phyloP scores from a whole-genome alignment of 495 filamentous ascomycete species.

The Penicillium bovifimosum region DNA sequence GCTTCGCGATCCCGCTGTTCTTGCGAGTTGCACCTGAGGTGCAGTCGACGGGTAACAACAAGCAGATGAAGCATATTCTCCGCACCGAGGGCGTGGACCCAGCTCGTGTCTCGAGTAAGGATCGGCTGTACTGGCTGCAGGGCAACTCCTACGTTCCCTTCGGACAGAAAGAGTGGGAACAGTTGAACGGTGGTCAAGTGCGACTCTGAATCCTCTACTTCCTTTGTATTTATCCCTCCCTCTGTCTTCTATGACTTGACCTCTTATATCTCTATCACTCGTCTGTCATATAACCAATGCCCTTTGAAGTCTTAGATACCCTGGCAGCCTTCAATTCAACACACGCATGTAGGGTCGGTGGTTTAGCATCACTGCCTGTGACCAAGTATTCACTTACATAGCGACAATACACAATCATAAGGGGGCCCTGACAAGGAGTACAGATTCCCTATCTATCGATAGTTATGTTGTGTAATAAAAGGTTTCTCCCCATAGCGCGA shows the following conservation, averaged over 20 bases:
- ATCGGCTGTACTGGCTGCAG: conserved; percentile 66
- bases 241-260: not conserved
- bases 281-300: not conserved
- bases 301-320: not conserved
- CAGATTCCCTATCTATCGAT: not conserved
- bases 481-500: too few species aligned
- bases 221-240: not conserved
- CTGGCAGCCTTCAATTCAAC: not conserved
- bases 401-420: not conserved
- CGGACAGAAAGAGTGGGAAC: conserved; percentile 58
- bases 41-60: conserved; percentile 76
- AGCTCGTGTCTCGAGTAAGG: conserved; percentile 43
- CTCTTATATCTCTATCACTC: not conserved
- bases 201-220: conserved; percentile 48
- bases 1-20: conserved; percentile 75
- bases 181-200: conserved; percentile 59
- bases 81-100: conserved; percentile 72
- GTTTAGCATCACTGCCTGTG: not conserved
- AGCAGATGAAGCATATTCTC: conserved; percentile 72
- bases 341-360: not conserved
- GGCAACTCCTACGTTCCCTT: conserved; percentile 64
- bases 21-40: conserved; percentile 58
- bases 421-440: not conserved
- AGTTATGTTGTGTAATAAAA: too few species aligned
- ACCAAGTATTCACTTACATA: not conserved